These are phyloP conservation scores for Sphagnum fallax DNA, from an alignment of 228 moss, liverwort and hornwort genomes.

Conservation along the genomic window DNA sequence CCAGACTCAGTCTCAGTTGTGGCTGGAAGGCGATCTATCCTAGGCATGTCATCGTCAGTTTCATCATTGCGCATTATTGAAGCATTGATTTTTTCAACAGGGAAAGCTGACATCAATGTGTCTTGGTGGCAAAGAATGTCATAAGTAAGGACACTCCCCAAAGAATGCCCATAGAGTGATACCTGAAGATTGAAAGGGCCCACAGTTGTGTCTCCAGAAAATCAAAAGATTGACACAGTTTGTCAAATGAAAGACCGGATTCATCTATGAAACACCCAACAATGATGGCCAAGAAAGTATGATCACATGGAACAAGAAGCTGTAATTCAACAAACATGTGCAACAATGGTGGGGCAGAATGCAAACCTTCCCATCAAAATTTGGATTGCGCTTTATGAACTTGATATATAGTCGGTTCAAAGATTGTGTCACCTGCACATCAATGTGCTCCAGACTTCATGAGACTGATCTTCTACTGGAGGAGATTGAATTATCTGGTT, in stretches of 20 bases:
- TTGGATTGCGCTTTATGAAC: constrained; percentile 91
- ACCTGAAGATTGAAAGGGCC: constrained; percentile 47
- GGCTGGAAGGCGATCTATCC: constrained; percentile 59
- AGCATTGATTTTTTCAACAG: constrained; percentile 60
- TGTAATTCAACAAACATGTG: too few species aligned
- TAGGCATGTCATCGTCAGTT: constrained; percentile 57
- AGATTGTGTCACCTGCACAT: constrained; percentile 72
- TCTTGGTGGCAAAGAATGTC: constrained; percentile 98
- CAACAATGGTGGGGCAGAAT: background rate
- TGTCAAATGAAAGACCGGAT: background rate
- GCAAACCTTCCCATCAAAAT: constrained; percentile 90
- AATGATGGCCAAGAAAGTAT: background rate
- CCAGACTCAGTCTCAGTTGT: constrained; percentile 18
- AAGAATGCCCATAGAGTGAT: constrained; percentile 94
- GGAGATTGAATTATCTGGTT: too few species aligned
- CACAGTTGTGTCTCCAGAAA: background rate
- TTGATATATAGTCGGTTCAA: constrained; percentile 80
- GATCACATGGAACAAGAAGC: background rate
- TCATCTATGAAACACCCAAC: background rate
- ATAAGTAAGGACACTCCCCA: constrained; percentile 93
- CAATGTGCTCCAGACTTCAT: background rate
- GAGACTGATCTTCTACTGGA: too few species aligned
- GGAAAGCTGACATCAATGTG: constrained; percentile 62
- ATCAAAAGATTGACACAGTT: background rate
- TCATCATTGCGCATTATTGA: constrained; percentile 41